Percentiles rank a stretch among this genome's conserved stretches.
Evolutionary conservation across 2,329 filamentous ascomycete species (phyloP).

Genomic region (Pestalotiopsis fici): DNA sequence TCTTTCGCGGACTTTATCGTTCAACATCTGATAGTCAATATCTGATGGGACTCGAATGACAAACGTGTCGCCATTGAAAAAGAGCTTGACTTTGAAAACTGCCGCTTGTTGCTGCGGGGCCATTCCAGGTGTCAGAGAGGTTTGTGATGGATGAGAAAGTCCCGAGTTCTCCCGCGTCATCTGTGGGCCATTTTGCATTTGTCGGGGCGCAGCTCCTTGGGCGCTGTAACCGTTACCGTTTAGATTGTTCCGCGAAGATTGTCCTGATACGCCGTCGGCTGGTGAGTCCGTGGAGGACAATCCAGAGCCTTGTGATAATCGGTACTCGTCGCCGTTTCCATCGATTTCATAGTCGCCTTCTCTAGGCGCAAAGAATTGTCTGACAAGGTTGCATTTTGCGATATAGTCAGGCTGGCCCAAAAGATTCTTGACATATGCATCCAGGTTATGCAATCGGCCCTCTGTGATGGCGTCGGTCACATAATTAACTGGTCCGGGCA

Average conservation of each 20-base stretch:
- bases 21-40: conserved; percentile 75
- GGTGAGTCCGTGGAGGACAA: conserved; percentile 66
- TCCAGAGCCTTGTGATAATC: conserved; percentile 71
- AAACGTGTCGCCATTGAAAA: conserved; percentile 88
- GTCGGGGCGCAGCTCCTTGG: conserved; percentile 52
- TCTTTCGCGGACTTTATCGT: conserved; percentile 82
- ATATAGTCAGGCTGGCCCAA: conserved; percentile 84
- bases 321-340: conserved; percentile 70
- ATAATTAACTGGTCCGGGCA: conserved; percentile 97
- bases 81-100: conserved; percentile 91
- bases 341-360: conserved; percentile 95
- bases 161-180: conserved; percentile 47
- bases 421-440: conserved; percentile 93
- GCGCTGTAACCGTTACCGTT: conserved; percentile 59
- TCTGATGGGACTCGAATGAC: conserved; percentile 85
- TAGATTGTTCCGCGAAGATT: conserved; percentile 66
- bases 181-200: conserved; percentile 37
- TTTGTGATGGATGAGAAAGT: conserved; percentile 54
- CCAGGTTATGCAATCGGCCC: conserved; percentile 85
- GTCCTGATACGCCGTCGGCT: conserved; percentile 60
- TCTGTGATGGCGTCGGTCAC: conserved; percentile 98
- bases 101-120: conserved; percentile 43
- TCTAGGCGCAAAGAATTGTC: conserved; percentile 86
- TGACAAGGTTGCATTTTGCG: conserved; percentile 78
- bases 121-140: conserved; percentile 54